These are phyloP conservation scores for Daldinia loculata DNA, from an alignment of 495 filamentous ascomycete genomes.

Conservation along the genomic window DNA sequence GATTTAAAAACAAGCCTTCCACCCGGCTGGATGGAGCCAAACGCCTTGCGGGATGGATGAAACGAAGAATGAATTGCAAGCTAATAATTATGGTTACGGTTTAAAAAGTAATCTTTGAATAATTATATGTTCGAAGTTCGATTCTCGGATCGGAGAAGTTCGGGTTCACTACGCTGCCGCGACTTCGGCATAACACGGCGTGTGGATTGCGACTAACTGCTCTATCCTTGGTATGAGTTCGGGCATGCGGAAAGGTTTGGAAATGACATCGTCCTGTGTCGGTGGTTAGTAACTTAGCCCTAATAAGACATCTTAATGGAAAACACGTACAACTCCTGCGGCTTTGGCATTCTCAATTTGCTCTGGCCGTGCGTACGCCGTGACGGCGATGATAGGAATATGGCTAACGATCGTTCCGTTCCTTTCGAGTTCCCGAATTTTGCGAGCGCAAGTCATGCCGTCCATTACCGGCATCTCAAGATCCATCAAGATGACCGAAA, in stretches of 20 bases:
- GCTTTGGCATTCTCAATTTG: constrained; percentile 66
- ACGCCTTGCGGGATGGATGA: constrained; percentile 37
- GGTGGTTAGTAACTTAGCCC: constrained; percentile 11
- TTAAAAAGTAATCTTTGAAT: not conserved
- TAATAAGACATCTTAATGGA: not conserved
- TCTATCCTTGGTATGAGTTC: constrained; percentile 77
- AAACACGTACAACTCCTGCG: constrained; percentile 58
- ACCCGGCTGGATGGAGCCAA: constrained; percentile 24
- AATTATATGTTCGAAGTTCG: not conserved
- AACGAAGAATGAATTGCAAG: constrained; percentile 31
- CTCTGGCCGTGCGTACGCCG: constrained; percentile 77
- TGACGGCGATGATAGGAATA: constrained; percentile 81
- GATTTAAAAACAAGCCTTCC: constrained; percentile 13
- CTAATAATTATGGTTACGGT: constrained; percentile 14
- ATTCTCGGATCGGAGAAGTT: not conserved
- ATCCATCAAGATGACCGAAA: constrained; percentile 82
- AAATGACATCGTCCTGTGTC: constrained; percentile 76
- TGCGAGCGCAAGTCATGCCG: constrained; percentile 74
- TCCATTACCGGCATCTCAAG: constrained; percentile 92
- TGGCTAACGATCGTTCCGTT: constrained; percentile 62
- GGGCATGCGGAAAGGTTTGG: constrained; percentile 79
- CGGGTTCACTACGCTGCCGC: constrained; percentile 20
- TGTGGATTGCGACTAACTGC: constrained; percentile 50
- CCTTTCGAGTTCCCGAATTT: constrained; percentile 71
- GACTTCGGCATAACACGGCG: constrained; percentile 29